phyloP scores from a whole-genome alignment of 2,329 filamentous ascomycete species.

The Phialophora chinensis region DNA sequence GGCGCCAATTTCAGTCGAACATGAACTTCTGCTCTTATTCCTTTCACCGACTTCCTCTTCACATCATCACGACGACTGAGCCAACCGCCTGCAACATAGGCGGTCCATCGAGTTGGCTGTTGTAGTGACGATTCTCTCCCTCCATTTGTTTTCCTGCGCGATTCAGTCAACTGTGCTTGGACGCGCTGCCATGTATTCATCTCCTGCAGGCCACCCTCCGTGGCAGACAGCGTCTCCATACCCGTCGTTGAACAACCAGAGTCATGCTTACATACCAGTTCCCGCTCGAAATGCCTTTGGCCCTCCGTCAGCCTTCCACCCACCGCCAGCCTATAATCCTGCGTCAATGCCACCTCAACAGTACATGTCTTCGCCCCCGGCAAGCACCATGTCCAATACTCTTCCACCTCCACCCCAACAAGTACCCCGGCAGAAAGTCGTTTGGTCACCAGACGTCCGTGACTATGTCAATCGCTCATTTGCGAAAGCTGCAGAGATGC shows the following conservation, averaged over 20 bases:
- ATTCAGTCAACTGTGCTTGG: constrained; percentile 5
- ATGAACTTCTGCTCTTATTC: background rate
- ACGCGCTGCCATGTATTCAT: constrained; percentile 37
- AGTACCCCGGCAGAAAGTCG: constrained; percentile 64
- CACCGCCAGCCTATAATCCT: constrained; percentile 41
- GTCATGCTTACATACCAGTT: constrained; percentile 64
- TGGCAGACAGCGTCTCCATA: constrained; percentile 36
- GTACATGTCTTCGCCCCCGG: constrained; percentile 42
- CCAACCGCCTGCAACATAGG: background rate
- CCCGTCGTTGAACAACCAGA: constrained; percentile 46
- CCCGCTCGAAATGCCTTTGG: constrained; percentile 67
- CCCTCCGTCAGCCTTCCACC: constrained; percentile 42
- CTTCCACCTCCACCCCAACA: constrained; percentile 45
- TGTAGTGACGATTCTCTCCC: constrained; percentile 6
- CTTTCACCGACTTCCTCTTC: constrained; percentile 18
- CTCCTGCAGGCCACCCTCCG: constrained; percentile 33
- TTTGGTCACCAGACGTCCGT: constrained; percentile 83
- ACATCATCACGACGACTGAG: background rate
- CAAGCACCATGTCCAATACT: constrained; percentile 35
- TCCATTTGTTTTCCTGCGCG: constrained; percentile 9
- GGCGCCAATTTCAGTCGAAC: background rate
- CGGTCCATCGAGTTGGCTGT: constrained; percentile 4
- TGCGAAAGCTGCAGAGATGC: constrained; percentile 70
- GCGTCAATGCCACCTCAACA: constrained; percentile 37
- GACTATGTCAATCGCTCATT: constrained; percentile 90